Evolutionary conservation across 805 yeast species (phyloP).

Genomic region (Cyberlindnera meyerae): DNA sequence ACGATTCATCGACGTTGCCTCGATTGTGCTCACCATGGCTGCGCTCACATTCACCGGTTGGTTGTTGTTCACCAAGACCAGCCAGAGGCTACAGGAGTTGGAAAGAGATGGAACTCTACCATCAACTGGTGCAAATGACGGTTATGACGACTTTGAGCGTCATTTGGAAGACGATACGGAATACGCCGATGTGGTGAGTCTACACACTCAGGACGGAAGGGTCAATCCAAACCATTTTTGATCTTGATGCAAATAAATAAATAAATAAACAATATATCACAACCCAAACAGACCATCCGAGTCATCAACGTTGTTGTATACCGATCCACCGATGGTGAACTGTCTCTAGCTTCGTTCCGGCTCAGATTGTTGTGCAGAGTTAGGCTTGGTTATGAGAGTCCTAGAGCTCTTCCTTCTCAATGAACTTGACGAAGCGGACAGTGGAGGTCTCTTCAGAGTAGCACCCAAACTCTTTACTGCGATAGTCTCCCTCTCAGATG

Average conservation of each 20-base stretch:
- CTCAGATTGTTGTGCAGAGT: constrained; percentile 6
- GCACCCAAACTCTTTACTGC: too few species aligned
- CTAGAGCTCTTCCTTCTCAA: constrained; percentile 1
- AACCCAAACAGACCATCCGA: constrained; percentile 24
- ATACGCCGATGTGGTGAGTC: constrained; percentile 8
- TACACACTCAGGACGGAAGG: constrained; percentile 12
- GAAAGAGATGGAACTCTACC: constrained; percentile 18
- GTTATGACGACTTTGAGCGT: constrained; percentile 19
- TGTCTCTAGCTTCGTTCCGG: too few species aligned
- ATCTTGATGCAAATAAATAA: not conserved
- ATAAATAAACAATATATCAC: too few species aligned
- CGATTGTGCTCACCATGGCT: constrained; percentile 51
- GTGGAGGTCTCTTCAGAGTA: too few species aligned
- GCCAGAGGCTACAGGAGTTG: constrained; percentile 30
- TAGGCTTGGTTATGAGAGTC: not conserved
- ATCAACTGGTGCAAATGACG: constrained; percentile 3
- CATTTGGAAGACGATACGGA: constrained; percentile 14
- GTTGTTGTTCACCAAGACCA: constrained; percentile 56
- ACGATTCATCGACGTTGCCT: constrained; percentile 55
- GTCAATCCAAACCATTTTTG: not conserved
- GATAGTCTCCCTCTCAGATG: constrained; percentile 17
- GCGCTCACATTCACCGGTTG: constrained; percentile 60
- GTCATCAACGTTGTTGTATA: constrained; percentile 17
- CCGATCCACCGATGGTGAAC: too few species aligned
- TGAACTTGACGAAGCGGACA: constrained; percentile 1